phyloP scores from a whole-genome alignment of 2,329 filamentous ascomycete species.

The Pseudogymnoascus sp. region DNA sequence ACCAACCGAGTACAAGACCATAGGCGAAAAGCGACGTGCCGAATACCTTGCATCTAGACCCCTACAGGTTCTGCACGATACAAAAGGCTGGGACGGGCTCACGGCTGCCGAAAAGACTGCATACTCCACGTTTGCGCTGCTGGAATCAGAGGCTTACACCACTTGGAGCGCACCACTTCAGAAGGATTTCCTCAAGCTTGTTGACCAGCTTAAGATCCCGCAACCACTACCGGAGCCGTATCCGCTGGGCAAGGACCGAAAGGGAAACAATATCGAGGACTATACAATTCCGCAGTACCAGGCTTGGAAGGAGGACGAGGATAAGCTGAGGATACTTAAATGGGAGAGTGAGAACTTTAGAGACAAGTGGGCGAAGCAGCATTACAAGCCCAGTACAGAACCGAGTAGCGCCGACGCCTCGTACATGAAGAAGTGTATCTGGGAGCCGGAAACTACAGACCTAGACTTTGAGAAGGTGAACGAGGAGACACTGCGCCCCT shows the following conservation, averaged over 20 bases:
- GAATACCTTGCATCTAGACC: slow-evolving; percentile 22
- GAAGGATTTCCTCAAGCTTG: slow-evolving; percentile 23
- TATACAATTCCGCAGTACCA: slow-evolving; percentile 20
- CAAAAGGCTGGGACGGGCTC: slow-evolving; percentile 19
- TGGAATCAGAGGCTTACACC: slow-evolving; percentile 22
- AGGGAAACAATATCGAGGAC: slow-evolving; percentile 19
- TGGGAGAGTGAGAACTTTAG: slow-evolving; percentile 18
- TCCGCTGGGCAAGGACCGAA: slow-evolving; percentile 20
- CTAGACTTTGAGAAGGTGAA: not conserved
- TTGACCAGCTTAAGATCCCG: slow-evolving; percentile 22
- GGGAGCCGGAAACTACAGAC: slow-evolving; percentile 9
- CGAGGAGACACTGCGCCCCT: not conserved
- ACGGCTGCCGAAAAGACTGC: slow-evolving; percentile 20
- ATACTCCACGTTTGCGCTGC: slow-evolving; percentile 20
- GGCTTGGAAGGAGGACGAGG: slow-evolving; percentile 16
- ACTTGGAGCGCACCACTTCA: slow-evolving; percentile 19
- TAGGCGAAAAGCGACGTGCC: slow-evolving; percentile 21
- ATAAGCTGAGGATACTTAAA: slow-evolving; percentile 17
- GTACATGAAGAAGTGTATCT: not conserved
- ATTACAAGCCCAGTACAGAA: not conserved
- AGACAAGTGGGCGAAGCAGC: slow-evolving; percentile 7
- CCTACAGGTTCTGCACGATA: slow-evolving; percentile 18
- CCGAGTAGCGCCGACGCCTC: not conserved
- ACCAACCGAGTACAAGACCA: slow-evolving; percentile 14
- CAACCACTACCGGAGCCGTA: slow-evolving; percentile 20